Percentiles rank a stretch among this genome's conserved stretches.
phyloP scores from a whole-genome alignment of 768 basidiomycete genomes.

The Hygrophoropsis aurantiaca region DNA sequence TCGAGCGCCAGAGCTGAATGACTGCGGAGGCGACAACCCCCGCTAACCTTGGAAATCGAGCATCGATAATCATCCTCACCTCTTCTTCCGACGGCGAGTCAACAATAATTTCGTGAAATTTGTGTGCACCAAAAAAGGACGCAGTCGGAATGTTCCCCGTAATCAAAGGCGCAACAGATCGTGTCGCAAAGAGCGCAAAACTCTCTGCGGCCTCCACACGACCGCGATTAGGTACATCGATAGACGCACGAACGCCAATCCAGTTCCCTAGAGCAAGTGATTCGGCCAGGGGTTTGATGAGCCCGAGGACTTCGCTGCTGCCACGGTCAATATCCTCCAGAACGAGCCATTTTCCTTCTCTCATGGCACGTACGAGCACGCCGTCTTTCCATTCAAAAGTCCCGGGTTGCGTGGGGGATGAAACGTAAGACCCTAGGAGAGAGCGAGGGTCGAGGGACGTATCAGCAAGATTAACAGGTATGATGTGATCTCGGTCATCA shows the following conservation, averaged over 20 bases:
- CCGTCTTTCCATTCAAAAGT: constrained; percentile 98
- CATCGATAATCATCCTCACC: constrained; percentile 64
- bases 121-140: constrained; percentile 82
- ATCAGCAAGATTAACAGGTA: constrained; percentile 89
- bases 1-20: constrained; percentile 67
- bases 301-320: constrained; percentile 84
- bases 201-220: constrained; percentile 70
- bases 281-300: constrained; percentile 82
- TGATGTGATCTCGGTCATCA: constrained; percentile 59
- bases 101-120: constrained; percentile 72
- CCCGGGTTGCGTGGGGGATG: constrained; percentile 79
- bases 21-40: constrained; percentile 47
- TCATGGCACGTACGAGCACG: constrained; percentile 84
- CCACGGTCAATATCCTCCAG: constrained; percentile 92
- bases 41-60: constrained; percentile 64
- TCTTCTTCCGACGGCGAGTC: constrained; percentile 64
- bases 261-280: constrained; percentile 66
- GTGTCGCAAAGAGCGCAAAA: constrained; percentile 88
- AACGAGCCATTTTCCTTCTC: constrained; percentile 89
- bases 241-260: constrained; percentile 67
- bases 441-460: constrained; percentile 94
- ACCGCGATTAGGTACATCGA: constrained; percentile 76
- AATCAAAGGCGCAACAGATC: constrained; percentile 57
- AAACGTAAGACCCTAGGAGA: constrained; percentile 89
- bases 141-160: constrained; percentile 52